Conservation (phyloP, 164 flowering plant genomes). For the Berberis thunbergii region DNA sequence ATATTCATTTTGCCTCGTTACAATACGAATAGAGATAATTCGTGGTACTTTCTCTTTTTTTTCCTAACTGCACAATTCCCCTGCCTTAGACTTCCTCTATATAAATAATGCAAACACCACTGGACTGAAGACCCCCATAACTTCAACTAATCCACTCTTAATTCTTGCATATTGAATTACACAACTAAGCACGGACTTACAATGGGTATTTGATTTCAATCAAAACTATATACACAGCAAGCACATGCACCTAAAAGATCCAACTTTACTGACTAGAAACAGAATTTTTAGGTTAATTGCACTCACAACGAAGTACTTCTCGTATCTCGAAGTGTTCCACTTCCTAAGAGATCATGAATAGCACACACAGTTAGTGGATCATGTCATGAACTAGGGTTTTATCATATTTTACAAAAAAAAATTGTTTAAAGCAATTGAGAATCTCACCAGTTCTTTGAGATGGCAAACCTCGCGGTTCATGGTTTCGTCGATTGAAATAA, state of each 20-base stretch:
- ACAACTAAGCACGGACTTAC: too few species aligned
- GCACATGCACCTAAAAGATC: not conserved
- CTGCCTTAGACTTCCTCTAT: too few species aligned
- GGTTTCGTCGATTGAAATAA: slow-evolving; percentile 5
- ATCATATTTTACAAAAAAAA: not conserved
- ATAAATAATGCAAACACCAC: too few species aligned
- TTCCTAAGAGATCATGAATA: slow-evolving; percentile 34
- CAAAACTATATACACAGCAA: not conserved
- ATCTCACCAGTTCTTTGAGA: slow-evolving; percentile 74
- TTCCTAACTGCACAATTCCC: too few species aligned
- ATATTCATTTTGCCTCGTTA: too few species aligned
- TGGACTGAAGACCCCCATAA: too few species aligned
- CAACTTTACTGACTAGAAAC: not conserved
- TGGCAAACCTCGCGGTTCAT: slow-evolving; percentile 94
- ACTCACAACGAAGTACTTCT: slow-evolving; percentile 88
- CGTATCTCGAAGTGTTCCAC: slow-evolving; percentile 87
- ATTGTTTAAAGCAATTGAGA: not conserved
- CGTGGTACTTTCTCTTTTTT: too few species aligned
- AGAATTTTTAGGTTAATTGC: not conserved
- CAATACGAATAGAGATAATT: too few species aligned
- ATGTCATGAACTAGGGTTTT: too few species aligned
- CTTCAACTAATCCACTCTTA: too few species aligned
- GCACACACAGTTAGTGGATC: too few species aligned
- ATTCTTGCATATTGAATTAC: too few species aligned
- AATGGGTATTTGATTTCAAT: not conserved